These are phyloP conservation scores for Annulohypoxylon bovei DNA, from an alignment of 495 filamentous ascomycete species.

Conservation along the genomic window DNA sequence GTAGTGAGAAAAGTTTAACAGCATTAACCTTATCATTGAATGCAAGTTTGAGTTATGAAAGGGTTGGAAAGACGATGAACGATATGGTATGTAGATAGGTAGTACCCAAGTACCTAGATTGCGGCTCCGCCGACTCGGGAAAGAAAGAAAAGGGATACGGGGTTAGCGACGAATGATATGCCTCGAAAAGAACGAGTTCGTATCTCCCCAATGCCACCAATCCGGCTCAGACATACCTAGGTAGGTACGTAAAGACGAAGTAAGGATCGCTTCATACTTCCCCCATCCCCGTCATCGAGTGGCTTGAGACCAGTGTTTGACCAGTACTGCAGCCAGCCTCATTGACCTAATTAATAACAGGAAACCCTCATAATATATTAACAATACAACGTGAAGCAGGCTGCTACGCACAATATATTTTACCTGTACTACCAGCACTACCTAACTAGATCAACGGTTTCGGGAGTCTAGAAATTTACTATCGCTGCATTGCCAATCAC, in stretches of 20 bases:
- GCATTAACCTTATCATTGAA: not conserved
- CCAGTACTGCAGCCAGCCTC: conserved; percentile 6
- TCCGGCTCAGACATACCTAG: not conserved
- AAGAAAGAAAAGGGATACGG: not conserved
- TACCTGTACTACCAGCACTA: too few relatives aligned
- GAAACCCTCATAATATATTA: conserved; percentile 17
- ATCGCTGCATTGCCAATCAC: conserved; percentile 13
- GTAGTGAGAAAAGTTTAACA: not conserved
- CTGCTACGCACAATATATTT: not conserved
- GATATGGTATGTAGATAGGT: not conserved
- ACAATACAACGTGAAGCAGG: conserved; percentile 10
- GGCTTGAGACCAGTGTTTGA: conserved; percentile 4
- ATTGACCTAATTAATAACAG: conserved; percentile 3
- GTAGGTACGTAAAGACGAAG: not conserved
- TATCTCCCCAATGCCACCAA: conserved; percentile 14
- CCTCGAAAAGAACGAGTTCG: not conserved
- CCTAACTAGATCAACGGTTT: not conserved
- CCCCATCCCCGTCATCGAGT: conserved; percentile 6
- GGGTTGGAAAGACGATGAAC: not conserved
- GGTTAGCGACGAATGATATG: not conserved
- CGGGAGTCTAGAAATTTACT: not conserved
- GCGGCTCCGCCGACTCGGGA: not conserved
- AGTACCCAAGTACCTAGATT: not conserved
- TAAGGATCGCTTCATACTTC: conserved; percentile 14
- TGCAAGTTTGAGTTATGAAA: not conserved